Evolutionary conservation across 2,329 filamentous ascomycete species (phyloP).

Genomic region (Ophiocordyceps unilateralis): DNA sequence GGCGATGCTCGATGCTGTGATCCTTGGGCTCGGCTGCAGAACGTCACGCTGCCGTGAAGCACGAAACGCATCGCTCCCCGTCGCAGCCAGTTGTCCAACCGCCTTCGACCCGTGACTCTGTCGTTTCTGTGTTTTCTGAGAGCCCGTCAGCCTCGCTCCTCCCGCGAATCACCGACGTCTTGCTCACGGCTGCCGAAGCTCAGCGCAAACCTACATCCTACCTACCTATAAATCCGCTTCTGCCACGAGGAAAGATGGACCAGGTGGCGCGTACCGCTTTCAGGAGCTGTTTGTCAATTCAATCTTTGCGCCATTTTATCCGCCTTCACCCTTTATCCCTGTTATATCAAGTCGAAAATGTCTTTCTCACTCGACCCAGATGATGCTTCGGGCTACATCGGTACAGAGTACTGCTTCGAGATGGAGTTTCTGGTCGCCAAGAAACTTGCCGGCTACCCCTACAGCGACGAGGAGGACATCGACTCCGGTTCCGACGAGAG

Average conservation of each 20-base stretch:
- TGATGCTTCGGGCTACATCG: not conserved
- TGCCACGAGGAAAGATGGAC: not conserved
- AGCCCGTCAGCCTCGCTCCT: not conserved
- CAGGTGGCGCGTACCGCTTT: not conserved
- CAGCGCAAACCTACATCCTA: not conserved
- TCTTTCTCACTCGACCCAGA: not conserved
- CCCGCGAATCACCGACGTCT: not conserved
- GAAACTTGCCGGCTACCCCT: constrained; percentile 1
- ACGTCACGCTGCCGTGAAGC: not conserved
- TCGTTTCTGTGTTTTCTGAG: not conserved
- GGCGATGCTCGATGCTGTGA: not conserved
- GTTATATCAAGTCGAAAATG: not conserved
- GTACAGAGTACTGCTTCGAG: constrained; percentile 5
- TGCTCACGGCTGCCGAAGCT: not conserved
- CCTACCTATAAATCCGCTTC: not conserved
- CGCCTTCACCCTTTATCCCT: too few relatives aligned
- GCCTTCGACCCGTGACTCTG: not conserved
- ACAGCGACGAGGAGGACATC: not conserved
- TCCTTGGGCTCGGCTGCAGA: not conserved
- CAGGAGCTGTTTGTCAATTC: too few relatives aligned
- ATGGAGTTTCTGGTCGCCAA: constrained; percentile 10
- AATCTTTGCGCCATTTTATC: too few relatives aligned
- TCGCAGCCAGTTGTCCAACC: not conserved
- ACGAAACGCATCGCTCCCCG: not conserved
- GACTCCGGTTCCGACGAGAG: not conserved